These are phyloP conservation scores for Astathelohania contejeani DNA, from an alignment of 371 early-diverging fungal genomes.

Conservation along the genomic window DNA sequence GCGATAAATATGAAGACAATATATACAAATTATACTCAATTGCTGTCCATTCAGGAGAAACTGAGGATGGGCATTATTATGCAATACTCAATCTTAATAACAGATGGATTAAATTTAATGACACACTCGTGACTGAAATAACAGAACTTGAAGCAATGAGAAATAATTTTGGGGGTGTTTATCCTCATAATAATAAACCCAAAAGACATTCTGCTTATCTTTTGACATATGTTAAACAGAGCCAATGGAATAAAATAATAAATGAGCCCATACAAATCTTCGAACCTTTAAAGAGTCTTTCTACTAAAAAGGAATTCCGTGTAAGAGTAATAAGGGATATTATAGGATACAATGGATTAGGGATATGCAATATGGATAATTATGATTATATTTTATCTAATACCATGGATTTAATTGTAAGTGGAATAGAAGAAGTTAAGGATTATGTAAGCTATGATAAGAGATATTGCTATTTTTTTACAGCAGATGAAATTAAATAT, in stretches of 20 bases:
- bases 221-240: constrained; percentile 43
- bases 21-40: constrained; percentile 56
- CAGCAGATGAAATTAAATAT: neutral
- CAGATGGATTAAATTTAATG: constrained; percentile 51
- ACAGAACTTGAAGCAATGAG: constrained; percentile 44
- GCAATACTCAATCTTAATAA: constrained; percentile 48
- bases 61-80: constrained; percentile 88
- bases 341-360: neutral
- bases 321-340: too few species aligned
- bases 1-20: constrained; percentile 2
- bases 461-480: neutral
- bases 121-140: constrained; percentile 42
- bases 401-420: neutral
- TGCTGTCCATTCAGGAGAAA: constrained; percentile 82
- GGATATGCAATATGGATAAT: neutral
- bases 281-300: too few species aligned
- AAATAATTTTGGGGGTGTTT: constrained; percentile 45
- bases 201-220: constrained; percentile 46
- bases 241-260: neutral
- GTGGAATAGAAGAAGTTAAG: neutral
- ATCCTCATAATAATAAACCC: constrained; percentile 34
- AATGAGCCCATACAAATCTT: too few species aligned
- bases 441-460: neutral
- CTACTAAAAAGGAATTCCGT: too few species aligned
- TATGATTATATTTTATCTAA: neutral